These are phyloP conservation scores for Gracilaria caudata DNA, from an alignment of 23 red algal genomes.

Conservation along the genomic window DNA sequence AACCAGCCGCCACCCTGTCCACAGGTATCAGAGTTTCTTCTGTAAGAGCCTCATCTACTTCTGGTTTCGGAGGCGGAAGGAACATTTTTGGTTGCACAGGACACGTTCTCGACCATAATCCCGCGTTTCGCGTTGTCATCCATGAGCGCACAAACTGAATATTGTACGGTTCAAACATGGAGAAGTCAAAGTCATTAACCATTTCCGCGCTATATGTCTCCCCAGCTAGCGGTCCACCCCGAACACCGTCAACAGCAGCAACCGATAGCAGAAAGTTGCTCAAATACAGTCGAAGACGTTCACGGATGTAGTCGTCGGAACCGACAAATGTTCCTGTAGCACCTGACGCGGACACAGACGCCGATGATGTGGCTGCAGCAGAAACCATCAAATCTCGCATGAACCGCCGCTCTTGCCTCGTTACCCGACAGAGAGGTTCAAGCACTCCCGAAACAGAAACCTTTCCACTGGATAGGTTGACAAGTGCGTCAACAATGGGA, in stretches of 20 bases:
- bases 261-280: constrained; percentile 63
- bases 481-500: constrained; percentile 77
- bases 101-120: constrained; percentile 46
- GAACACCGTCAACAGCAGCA: constrained; percentile 50
- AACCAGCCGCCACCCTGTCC: constrained; percentile 63
- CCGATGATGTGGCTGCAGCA: constrained; percentile 23
- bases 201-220: constrained; percentile 67
- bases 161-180: constrained; percentile 60
- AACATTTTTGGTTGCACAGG: not conserved
- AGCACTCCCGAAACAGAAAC: constrained; percentile 60
- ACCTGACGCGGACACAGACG: constrained; percentile 52
- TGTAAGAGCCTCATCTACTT: constrained; percentile 52
- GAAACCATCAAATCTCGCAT: constrained; percentile 74
- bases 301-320: constrained; percentile 79
- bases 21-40: constrained; percentile 62
- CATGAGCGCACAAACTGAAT: constrained; percentile 48
- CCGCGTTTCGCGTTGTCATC: constrained; percentile 70
- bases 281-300: constrained; percentile 66
- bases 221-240: constrained; percentile 42
- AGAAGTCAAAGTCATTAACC: constrained; percentile 42
- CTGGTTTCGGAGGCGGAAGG: constrained; percentile 50
- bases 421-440: constrained; percentile 72
- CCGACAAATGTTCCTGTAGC: constrained; percentile 29
- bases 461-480: constrained; percentile 73
- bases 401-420: constrained; percentile 66